These are phyloP conservation scores for Infundibulicybe gibba DNA, from an alignment of 768 basidiomycete genomes.

Conservation along the genomic window DNA sequence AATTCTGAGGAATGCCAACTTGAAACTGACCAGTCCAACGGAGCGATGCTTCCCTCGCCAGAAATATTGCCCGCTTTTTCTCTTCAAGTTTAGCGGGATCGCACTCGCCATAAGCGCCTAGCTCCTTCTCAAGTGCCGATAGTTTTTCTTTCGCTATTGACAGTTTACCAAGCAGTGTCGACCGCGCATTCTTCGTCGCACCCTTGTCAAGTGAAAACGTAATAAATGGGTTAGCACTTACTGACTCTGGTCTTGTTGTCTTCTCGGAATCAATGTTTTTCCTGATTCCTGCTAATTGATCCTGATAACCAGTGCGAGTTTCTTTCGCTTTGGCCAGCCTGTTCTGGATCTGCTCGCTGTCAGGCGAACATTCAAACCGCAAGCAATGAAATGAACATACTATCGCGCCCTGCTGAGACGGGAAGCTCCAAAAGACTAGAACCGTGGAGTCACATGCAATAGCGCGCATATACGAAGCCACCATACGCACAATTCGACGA, in stretches of 20 bases:
- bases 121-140: constrained; percentile 56
- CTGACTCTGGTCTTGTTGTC: constrained; percentile 53
- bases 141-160: constrained; percentile 45
- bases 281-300: constrained; percentile 48
- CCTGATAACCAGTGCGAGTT: constrained; percentile 32
- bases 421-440: constrained; percentile 94
- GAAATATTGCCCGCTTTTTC: constrained; percentile 62
- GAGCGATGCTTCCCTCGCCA: constrained; percentile 80
- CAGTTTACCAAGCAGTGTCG: constrained; percentile 47
- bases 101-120: constrained; percentile 75
- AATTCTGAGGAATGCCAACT: background rate
- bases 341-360: too few relatives aligned
- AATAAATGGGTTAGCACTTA: constrained; percentile 23
- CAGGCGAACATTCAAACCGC: too few relatives aligned
- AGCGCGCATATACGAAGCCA: constrained; percentile 15
- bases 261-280: constrained; percentile 47
- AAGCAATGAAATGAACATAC: constrained; percentile 31
- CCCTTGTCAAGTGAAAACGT: background rate
- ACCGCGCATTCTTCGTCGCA: constrained; percentile 50
- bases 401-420: constrained; percentile 79
- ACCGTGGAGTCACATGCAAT: background rate
- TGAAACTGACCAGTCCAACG: constrained; percentile 81
- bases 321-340: constrained; percentile 29
- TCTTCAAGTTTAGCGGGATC: constrained; percentile 82
- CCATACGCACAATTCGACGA: constrained; percentile 79